Evolutionary conservation across 2,329 filamentous ascomycete species (phyloP).

Genomic region (Pseudogymnoascus sp.): DNA sequence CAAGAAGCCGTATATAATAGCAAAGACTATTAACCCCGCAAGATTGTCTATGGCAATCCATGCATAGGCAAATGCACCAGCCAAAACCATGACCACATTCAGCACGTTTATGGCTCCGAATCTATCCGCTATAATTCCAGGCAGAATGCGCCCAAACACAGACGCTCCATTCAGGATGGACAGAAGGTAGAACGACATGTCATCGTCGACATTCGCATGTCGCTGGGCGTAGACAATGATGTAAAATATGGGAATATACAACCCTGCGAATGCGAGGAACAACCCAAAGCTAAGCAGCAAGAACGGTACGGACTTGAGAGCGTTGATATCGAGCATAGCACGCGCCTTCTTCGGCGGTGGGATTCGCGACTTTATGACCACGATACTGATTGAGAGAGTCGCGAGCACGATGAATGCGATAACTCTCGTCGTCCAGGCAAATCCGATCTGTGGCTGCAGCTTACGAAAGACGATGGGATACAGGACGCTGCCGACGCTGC

Average conservation of each 20-base stretch:
- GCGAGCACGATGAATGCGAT: constrained; percentile 47
- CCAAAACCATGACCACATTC: constrained; percentile 40
- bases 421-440: constrained; percentile 49
- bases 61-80: background rate
- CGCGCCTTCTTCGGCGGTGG: constrained; percentile 25
- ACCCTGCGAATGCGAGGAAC: background rate
- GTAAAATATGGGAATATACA: constrained; percentile 26
- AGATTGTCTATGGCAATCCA: constrained; percentile 46
- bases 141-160: constrained; percentile 47
- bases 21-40: constrained; percentile 53
- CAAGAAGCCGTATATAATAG: constrained; percentile 58
- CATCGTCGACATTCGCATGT: constrained; percentile 39
- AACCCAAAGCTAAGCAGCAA: background rate
- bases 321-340: background rate
- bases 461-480: constrained; percentile 53
- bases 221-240: constrained; percentile 27
- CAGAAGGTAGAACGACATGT: constrained; percentile 39
- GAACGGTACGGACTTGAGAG: background rate
- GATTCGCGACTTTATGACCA: constrained; percentile 44
- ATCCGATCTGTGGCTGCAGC: constrained; percentile 44
- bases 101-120: constrained; percentile 46
- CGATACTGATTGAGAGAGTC: constrained; percentile 41
- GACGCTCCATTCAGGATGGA: constrained; percentile 43
- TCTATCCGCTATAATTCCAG: constrained; percentile 44
- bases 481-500: constrained; percentile 45